These are phyloP conservation scores for Jatropha curcas DNA, from an alignment of 345 rosid genomes.

Conservation along the genomic window DNA sequence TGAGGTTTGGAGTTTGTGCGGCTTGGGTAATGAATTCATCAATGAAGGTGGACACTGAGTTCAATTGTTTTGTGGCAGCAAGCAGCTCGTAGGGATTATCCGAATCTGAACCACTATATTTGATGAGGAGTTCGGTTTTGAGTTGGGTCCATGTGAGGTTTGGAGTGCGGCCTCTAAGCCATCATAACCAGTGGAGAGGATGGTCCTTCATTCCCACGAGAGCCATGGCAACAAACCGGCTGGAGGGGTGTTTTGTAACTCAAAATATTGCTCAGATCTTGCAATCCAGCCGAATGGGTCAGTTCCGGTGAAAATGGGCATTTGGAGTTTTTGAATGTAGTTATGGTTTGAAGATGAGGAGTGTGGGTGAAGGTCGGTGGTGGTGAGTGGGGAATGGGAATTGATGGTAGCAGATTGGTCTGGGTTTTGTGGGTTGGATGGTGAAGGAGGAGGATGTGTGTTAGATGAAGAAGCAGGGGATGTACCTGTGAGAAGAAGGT, in stretches of 20 bases:
- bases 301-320: background rate
- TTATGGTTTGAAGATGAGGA: background rate
- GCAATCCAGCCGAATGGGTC: background rate
- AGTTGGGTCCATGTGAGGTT: background rate
- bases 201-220: background rate
- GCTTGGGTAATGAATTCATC: background rate
- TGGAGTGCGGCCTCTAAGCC: background rate
- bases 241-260: background rate
- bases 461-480: background rate
- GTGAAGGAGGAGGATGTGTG: background rate
- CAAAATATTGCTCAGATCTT: background rate
- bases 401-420: background rate
- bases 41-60: background rate
- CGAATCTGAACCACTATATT: background rate
- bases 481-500: background rate
- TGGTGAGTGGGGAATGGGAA: background rate
- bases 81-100: background rate
- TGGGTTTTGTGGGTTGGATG: background rate
- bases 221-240: background rate
- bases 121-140: background rate
- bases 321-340: too few relatives aligned
- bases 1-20: background rate
- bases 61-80: background rate
- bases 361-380: background rate
- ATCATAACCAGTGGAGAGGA: background rate